Conservation (phyloP, 2,329 filamentous ascomycete genomes). For the Aureobasidium sp. region DNA sequence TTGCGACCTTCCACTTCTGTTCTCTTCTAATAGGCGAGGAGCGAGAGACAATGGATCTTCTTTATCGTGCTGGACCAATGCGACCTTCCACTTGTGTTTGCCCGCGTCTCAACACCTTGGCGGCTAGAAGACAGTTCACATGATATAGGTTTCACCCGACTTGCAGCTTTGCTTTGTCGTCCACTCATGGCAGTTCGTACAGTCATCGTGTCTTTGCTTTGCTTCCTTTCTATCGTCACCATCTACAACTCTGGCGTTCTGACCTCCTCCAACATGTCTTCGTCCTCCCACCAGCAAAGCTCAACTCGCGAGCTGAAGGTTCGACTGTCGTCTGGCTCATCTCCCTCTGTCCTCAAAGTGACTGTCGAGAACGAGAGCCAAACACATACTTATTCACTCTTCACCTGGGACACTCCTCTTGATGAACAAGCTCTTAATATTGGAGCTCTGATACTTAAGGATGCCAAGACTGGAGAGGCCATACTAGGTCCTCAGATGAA, state of each 20-base stretch:
- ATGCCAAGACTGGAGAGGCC: conserved; percentile 22
- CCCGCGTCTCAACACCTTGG: background rate
- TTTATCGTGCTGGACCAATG: background rate
- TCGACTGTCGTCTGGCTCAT: background rate
- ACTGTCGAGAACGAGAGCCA: conserved; percentile 29
- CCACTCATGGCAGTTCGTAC: background rate
- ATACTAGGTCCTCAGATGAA: conserved; percentile 25
- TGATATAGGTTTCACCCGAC: background rate
- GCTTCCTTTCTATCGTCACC: background rate
- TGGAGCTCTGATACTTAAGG: conserved; percentile 28
- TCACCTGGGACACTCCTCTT: conserved; percentile 34
- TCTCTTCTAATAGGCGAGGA: background rate
- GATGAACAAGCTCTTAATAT: conserved; percentile 30
- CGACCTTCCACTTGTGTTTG: background rate
- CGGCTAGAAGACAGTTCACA: background rate
- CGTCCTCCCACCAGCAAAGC: background rate
- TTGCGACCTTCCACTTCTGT: background rate
- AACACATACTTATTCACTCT: conserved; percentile 26
- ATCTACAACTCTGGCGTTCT: background rate
- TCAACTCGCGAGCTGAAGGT: background rate
- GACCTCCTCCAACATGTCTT: background rate
- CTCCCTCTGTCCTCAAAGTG: conserved; percentile 22
- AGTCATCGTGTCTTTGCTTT: background rate
- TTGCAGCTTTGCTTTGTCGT: background rate
- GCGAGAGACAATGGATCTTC: background rate